These are phyloP conservation scores for Pseudonectria foliicola DNA, from an alignment of 2,329 filamentous ascomycete species.

Conservation along the genomic window DNA sequence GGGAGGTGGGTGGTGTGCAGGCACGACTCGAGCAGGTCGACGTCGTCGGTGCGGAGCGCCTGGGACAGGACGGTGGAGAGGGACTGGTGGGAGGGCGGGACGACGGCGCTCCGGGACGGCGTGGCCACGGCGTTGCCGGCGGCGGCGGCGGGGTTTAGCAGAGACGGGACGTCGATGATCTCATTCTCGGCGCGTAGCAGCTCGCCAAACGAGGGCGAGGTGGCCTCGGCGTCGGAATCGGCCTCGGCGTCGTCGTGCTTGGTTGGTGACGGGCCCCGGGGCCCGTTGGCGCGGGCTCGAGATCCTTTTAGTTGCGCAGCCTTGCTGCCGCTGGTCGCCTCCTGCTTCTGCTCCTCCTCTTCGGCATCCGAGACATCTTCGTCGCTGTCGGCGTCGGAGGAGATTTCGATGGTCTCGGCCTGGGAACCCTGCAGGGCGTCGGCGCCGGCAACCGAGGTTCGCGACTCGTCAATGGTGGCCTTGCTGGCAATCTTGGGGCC, in stretches of 20 bases:
- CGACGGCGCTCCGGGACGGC: conserved; percentile 41
- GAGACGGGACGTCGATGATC: conserved; percentile 66
- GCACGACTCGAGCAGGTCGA: conserved; percentile 83
- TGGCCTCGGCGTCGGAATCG: conserved; percentile 40
- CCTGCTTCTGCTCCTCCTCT: conserved; percentile 21
- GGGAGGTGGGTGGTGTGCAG: conserved; percentile 70
- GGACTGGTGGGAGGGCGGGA: conserved; percentile 66
- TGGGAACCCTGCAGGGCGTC: conserved; percentile 31
- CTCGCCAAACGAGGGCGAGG: conserved; percentile 75
- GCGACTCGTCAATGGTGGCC: conserved; percentile 51
- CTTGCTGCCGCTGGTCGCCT: conserved; percentile 11
- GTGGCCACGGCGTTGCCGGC: conserved; percentile 28
- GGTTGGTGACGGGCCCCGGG: conserved; percentile 12
- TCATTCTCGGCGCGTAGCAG: conserved; percentile 65
- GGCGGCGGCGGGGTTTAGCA: conserved; percentile 37
- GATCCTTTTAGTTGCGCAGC: conserved; percentile 14
- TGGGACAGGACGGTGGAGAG: conserved; percentile 90
- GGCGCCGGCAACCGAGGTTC: conserved; percentile 43
- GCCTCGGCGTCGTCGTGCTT: conserved; percentile 20
- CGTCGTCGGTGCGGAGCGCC: conserved; percentile 86
- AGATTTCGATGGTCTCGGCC: conserved; percentile 47
- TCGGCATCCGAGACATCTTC: conserved; percentile 41
- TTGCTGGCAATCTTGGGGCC: conserved; percentile 45
- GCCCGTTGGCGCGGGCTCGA: conserved; percentile 19
- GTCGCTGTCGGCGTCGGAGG: conserved; percentile 46